These are phyloP conservation scores for Metschnikowia bowlesiae DNA, from an alignment of 805 yeast genomes.

Conservation along the genomic window DNA sequence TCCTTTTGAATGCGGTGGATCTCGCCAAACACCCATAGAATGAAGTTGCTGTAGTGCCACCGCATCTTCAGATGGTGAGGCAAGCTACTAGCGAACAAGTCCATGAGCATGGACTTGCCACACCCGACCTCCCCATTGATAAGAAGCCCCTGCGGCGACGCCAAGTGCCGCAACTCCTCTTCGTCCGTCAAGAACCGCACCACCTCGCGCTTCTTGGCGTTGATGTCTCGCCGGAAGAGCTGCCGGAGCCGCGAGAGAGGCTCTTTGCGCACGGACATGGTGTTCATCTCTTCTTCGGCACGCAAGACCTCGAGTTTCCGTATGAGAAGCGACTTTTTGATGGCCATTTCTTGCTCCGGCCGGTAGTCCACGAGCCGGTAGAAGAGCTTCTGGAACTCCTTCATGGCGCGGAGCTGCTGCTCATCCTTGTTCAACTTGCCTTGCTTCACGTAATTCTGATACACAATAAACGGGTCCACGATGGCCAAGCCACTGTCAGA, in stretches of 20 bases:
- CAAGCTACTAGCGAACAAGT: conserved; percentile 60
- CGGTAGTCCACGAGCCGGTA: conserved; percentile 53
- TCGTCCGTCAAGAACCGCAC: conserved; percentile 54
- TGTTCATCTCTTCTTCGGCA: conserved; percentile 22
- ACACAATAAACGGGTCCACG: conserved; percentile 61
- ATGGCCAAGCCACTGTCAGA: conserved; percentile 28
- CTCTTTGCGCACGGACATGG: conserved; percentile 13
- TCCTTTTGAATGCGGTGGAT: conserved; percentile 53
- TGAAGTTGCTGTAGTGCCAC: conserved; percentile 69
- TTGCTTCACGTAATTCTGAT: conserved; percentile 47
- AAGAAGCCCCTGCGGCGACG: conserved; percentile 61
- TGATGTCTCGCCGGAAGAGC: conserved; percentile 29
- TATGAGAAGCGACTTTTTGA: conserved; percentile 39
- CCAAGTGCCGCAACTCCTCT: conserved; percentile 49
- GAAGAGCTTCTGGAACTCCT: conserved; percentile 58
- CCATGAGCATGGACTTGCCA: conserved; percentile 72
- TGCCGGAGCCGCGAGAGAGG: conserved; percentile 8
- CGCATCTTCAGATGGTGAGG: conserved; percentile 62
- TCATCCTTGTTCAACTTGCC: conserved; percentile 54
- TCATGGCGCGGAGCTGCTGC: conserved; percentile 57
- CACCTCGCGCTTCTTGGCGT: conserved; percentile 31
- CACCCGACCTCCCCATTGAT: conserved; percentile 68
- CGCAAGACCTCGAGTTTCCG: conserved; percentile 31
- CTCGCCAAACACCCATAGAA: conserved; percentile 61
- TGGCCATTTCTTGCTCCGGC: conserved; percentile 47